These are phyloP conservation scores for Crithidia fasciculata DNA, from an alignment of 208 protist species.

Conservation along the genomic window DNA sequence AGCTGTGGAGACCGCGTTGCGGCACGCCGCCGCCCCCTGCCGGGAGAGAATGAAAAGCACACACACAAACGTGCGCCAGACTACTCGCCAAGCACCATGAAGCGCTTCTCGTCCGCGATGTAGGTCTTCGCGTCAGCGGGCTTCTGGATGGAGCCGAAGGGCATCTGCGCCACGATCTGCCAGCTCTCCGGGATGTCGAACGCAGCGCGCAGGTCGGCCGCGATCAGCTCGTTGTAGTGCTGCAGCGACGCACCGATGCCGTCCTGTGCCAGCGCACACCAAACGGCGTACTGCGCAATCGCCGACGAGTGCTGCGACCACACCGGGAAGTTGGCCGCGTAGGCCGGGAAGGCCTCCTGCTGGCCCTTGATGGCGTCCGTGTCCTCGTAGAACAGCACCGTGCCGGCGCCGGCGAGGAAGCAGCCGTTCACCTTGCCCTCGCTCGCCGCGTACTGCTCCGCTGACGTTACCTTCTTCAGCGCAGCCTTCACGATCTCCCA, in stretches of 20 bases:
- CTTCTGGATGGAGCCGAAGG: slow-evolving; percentile 55
- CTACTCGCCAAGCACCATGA: slow-evolving; percentile 42
- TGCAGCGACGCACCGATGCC: slow-evolving; percentile 52
- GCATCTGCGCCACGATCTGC: slow-evolving; percentile 65
- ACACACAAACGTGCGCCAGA: too few relatives aligned
- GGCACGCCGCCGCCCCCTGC: too few relatives aligned
- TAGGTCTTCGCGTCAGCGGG: slow-evolving; percentile 41
- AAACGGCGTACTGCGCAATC: slow-evolving; percentile 65
- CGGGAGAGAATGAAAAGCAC: too few relatives aligned
- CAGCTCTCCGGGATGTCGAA: slow-evolving; percentile 51
- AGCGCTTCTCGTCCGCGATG: slow-evolving; percentile 46
- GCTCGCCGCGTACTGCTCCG: slow-evolving; percentile 37
- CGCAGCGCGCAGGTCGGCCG: slow-evolving; percentile 23
- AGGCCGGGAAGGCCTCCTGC: slow-evolving; percentile 47
- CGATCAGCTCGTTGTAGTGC: slow-evolving; percentile 66
- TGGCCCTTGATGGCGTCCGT: slow-evolving; percentile 31
- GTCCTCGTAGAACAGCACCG: slow-evolving; percentile 70
- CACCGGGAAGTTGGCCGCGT: slow-evolving; percentile 47
- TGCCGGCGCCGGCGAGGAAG: slow-evolving; percentile 60
- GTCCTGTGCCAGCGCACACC: slow-evolving; percentile 52
- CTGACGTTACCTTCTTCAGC: slow-evolving; percentile 36
- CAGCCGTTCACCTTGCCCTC: slow-evolving; percentile 49
- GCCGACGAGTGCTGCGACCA: slow-evolving; percentile 54
- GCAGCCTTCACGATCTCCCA: slow-evolving; percentile 55
- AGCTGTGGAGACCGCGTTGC: too few relatives aligned